Evolutionary conservation across 78 protist genomes (phyloP).

Genomic region (Guillardia theta): DNA sequence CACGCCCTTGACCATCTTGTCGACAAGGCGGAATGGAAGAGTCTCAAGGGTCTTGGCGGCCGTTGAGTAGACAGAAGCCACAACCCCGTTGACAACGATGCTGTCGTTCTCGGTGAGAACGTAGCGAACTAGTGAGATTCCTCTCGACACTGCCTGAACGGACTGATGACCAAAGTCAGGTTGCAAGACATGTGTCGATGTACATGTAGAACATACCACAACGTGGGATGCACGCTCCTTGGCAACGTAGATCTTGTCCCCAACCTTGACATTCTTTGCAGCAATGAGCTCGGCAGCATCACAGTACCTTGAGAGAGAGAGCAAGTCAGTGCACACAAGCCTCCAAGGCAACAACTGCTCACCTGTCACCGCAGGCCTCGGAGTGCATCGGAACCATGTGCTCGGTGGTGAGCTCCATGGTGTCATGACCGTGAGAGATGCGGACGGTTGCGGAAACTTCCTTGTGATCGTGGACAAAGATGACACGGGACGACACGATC

Average conservation of each 20-base stretch:
- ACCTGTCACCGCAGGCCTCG: background rate
- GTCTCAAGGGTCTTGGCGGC: background rate
- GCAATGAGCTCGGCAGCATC: background rate
- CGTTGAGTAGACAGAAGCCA: background rate
- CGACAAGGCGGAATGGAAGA: slow-evolving; percentile 12
- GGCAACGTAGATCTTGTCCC: background rate
- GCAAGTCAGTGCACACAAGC: background rate
- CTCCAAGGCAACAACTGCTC: background rate
- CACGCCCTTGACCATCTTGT: background rate
- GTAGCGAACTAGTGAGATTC: background rate
- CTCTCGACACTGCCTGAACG: background rate
- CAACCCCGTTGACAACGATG: background rate
- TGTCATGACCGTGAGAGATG: background rate
- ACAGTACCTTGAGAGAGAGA: background rate
- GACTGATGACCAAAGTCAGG: background rate
- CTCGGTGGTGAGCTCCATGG: background rate
- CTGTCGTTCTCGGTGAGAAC: background rate
- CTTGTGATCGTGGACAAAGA: slow-evolving; percentile 12
- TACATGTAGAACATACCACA: background rate
- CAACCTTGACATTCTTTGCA: background rate
- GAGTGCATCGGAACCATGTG: background rate
- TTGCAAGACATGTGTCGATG: background rate
- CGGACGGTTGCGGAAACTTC: background rate
- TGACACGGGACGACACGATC: background rate
- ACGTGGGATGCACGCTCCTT: no score